These are phyloP conservation scores for Aureobasidium musti DNA, from an alignment of 2,329 filamentous ascomycete species.

Conservation along the genomic window DNA sequence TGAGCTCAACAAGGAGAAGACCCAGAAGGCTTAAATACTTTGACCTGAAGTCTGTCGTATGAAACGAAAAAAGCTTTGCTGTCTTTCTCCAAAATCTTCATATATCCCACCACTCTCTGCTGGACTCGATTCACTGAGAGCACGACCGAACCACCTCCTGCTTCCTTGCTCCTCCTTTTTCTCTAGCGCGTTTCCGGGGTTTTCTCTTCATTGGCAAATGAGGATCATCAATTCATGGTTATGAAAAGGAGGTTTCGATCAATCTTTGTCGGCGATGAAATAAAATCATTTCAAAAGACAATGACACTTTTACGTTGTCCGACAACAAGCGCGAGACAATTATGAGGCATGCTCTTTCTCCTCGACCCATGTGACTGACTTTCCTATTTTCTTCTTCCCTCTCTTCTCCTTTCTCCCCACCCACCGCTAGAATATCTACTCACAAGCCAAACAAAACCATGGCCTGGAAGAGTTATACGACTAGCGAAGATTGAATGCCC, in stretches of 20 bases:
- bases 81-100: slow-evolving; percentile 1
- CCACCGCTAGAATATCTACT: slow-evolving; percentile 83
- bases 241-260: slow-evolving; percentile 19
- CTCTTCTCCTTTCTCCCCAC: neutral
- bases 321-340: neutral
- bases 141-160: slow-evolving; percentile 10
- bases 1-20: slow-evolving; percentile 67
- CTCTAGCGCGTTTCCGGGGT: slow-evolving; percentile 27
- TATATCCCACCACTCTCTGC: neutral
- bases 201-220: slow-evolving; percentile 24
- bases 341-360: neutral
- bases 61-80: slow-evolving; percentile 23
- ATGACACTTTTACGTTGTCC: neutral
- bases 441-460: slow-evolving; percentile 63
- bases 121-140: neutral
- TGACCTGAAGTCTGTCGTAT: slow-evolving; percentile 14
- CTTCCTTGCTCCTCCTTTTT: slow-evolving; percentile 1
- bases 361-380: neutral
- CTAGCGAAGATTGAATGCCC: slow-evolving; percentile 76
- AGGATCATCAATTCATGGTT: slow-evolving; percentile 18
- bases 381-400: neutral
- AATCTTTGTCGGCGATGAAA: slow-evolving; percentile 23
- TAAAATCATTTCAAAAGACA: slow-evolving; percentile 20
- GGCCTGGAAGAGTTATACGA: slow-evolving; percentile 87
- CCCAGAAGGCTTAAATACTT: slow-evolving; percentile 34